Evolutionary conservation across 768 basidiomycete genomes (phyloP).

Genomic region (Macrolepiota albuminosa): DNA sequence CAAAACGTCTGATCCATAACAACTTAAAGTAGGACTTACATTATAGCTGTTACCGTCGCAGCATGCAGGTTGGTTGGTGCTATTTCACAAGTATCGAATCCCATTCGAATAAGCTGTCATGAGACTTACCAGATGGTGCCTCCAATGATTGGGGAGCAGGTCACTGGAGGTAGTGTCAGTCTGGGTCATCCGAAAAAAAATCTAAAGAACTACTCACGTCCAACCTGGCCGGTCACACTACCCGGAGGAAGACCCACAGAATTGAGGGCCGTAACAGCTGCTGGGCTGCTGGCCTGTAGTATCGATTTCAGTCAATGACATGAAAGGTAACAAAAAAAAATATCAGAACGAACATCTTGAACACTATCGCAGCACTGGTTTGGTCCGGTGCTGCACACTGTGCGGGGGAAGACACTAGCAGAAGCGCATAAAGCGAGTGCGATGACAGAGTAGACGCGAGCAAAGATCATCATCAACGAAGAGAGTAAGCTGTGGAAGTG

Average conservation of each 20-base stretch:
- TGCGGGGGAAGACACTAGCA: constrained; percentile 10
- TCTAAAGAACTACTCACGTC: constrained; percentile 4
- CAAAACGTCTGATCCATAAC: background rate
- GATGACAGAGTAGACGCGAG: constrained; percentile 8
- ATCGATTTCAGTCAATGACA: background rate
- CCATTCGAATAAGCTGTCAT: background rate
- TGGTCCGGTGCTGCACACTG: constrained; percentile 13
- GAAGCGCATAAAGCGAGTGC: constrained; percentile 8
- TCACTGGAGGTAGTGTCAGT: constrained; percentile 5
- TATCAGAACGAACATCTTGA: background rate
- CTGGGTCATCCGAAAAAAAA: background rate
- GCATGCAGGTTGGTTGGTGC: constrained; percentile 15
- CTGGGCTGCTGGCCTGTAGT: background rate
- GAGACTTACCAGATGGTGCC: constrained; percentile 12
- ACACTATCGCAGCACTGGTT: constrained; percentile 18
- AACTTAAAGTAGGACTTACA: constrained; percentile 5
- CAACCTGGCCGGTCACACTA: constrained; percentile 9
- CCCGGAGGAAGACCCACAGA: constrained; percentile 2
- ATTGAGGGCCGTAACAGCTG: too few species aligned
- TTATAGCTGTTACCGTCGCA: constrained; percentile 14
- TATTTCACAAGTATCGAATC: background rate
- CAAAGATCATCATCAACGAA: constrained; percentile 5
- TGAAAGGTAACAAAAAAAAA: background rate
- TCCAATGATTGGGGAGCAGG: constrained; percentile 11
- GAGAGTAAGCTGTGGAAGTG: background rate